A percentile compares a stretch with the other conserved stretches of the same genome.
Conservation (phyloP, 352 stramenopile species). For the Elongisporangium undulatum region DNA sequence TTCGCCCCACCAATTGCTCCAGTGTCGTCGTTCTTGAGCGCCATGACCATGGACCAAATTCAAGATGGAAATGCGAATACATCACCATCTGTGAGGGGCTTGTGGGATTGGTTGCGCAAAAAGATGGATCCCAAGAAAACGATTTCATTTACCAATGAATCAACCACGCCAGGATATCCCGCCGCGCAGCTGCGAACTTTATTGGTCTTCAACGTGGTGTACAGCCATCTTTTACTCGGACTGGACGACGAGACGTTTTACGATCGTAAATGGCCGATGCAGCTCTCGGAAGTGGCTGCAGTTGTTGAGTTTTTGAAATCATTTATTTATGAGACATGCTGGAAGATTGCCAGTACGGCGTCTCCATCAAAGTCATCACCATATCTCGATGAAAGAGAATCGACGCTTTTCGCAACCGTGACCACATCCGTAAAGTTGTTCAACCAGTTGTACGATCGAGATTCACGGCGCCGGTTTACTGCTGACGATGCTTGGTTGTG, state of each 20-base stretch:
- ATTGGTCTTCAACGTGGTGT: constrained; percentile 59
- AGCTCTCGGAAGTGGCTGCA: constrained; percentile 23
- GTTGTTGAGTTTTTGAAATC: constrained; percentile 56
- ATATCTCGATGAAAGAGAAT: constrained; percentile 19
- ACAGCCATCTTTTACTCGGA: constrained; percentile 57
- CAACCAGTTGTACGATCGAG: constrained; percentile 76
- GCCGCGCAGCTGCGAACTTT: constrained; percentile 30
- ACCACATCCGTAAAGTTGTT: constrained; percentile 70
- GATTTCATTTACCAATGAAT: constrained; percentile 3
- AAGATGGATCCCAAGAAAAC: constrained; percentile 10
- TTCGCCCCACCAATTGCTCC: constrained; percentile 37
- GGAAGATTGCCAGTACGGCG: constrained; percentile 22
- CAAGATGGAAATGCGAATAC: neutral
- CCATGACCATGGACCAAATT: constrained; percentile 32
- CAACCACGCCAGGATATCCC: constrained; percentile 11
- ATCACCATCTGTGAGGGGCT: constrained; percentile 16
- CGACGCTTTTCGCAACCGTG: constrained; percentile 37
- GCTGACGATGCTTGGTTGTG: constrained; percentile 52
- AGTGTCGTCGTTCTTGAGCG: constrained; percentile 49
- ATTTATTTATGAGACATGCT: constrained; percentile 70
- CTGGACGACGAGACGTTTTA: constrained; percentile 75
- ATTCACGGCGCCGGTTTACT: constrained; percentile 51
- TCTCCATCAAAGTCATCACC: constrained; percentile 11
- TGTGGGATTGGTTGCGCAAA: constrained; percentile 34
- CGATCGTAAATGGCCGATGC: constrained; percentile 51